Conservation (phyloP, 169 alveolate genomes). For the Babesia caballi region DNA sequence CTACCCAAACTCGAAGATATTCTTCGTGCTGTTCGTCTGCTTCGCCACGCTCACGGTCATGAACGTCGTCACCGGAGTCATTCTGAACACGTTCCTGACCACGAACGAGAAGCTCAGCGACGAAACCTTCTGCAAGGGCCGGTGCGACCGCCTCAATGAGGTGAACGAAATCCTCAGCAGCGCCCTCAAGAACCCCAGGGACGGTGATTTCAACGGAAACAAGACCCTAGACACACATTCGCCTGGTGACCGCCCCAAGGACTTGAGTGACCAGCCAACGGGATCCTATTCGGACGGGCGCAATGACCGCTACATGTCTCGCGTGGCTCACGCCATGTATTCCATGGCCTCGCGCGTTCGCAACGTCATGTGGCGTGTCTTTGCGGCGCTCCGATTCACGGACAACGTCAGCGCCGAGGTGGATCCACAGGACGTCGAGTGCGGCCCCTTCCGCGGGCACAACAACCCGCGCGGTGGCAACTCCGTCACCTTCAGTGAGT, state of each 20-base stretch:
- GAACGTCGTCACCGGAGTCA: constrained; percentile 72
- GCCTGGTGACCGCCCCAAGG: no score
- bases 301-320: no score
- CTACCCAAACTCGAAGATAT: constrained; percentile 63
- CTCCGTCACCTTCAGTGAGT: no score
- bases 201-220: no score
- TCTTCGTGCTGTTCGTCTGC: constrained; percentile 67
- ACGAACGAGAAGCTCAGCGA: constrained; percentile 25
- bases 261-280: no score
- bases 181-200: background rate
- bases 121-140: constrained; percentile 10
- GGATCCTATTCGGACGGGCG: no score
- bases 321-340: no score
- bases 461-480: background rate
- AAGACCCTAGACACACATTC: no score
- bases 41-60: constrained; percentile 69
- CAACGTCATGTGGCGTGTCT: background rate
- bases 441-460: background rate
- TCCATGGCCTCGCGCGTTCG: background rate
- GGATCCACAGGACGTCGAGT: background rate
- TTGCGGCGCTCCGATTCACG: background rate
- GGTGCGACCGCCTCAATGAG: background rate
- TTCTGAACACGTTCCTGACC: constrained; percentile 40
- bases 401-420: background rate
- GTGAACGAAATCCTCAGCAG: background rate